A percentile compares a stretch with the other conserved stretches of the same genome.
phyloP scores from a whole-genome alignment of 345 rosid species.

The Gossypium stocksii region DNA sequence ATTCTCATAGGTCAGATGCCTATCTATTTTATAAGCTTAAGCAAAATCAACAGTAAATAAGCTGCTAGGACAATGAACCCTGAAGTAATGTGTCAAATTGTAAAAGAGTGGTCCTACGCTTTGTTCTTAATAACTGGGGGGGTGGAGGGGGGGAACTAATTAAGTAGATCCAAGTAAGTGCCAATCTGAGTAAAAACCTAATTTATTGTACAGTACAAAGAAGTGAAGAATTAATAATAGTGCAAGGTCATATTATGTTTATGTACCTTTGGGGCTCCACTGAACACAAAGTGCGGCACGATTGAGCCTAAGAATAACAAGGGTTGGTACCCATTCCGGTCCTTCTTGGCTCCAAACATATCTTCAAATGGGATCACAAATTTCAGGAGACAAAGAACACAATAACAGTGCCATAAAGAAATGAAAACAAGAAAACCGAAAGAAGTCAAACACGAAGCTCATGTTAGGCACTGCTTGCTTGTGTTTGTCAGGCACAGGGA shows the following conservation, averaged over 20 bases:
- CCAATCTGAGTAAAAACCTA: neutral
- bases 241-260: neutral
- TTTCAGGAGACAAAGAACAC: slow-evolving; percentile 17
- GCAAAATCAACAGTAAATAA: neutral
- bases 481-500: neutral
- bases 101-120: neutral
- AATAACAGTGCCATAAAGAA: neutral
- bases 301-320: slow-evolving; percentile 94
- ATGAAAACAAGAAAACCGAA: neutral
- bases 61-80: neutral
- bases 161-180: neutral
- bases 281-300: slow-evolving; percentile 96
- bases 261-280: slow-evolving; percentile 91
- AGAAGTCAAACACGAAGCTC: neutral
- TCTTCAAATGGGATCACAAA: slow-evolving; percentile 35
- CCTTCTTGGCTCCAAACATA: slow-evolving; percentile 95
- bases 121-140: neutral
- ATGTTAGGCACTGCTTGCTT: neutral
- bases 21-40: slow-evolving; percentile 9
- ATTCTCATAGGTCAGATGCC: neutral
- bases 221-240: slow-evolving; percentile 6
- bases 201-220: neutral
- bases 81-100: neutral
- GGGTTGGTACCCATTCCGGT: slow-evolving; percentile 86
- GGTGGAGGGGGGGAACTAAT: neutral